A percentile compares a stretch with the other conserved stretches of the same genome.
phyloP scores from a whole-genome alignment of 2,329 filamentous ascomycete species.

The Drechslerella stenobrocha region DNA sequence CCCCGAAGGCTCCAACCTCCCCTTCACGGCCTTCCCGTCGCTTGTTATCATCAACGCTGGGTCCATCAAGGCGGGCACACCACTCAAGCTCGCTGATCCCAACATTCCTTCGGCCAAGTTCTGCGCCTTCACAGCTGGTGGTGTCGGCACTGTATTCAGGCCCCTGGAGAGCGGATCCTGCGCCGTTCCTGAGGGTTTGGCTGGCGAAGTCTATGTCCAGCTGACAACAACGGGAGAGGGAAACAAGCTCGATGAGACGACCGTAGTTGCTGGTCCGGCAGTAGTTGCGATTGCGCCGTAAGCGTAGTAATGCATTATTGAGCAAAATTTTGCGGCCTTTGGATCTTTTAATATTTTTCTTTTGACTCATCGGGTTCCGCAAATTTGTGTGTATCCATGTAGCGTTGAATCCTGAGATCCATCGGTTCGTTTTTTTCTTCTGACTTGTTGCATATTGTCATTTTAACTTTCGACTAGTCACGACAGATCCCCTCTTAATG shows the following conservation, averaged over 20 bases:
- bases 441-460: background rate
- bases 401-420: background rate
- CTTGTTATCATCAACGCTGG: slow-evolving; percentile 54
- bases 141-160: slow-evolving; percentile 65
- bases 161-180: slow-evolving; percentile 64
- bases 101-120: slow-evolving; percentile 55
- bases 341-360: slow-evolving; percentile 8
- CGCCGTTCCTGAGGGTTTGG: slow-evolving; percentile 65
- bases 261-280: slow-evolving; percentile 61
- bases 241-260: slow-evolving; percentile 63
- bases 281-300: slow-evolving; percentile 21
- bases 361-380: slow-evolving; percentile 2
- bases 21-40: slow-evolving; percentile 66
- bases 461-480: background rate
- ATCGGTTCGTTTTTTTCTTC: background rate
- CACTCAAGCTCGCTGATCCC: slow-evolving; percentile 61
- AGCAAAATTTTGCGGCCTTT: slow-evolving; percentile 3
- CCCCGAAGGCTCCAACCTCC: slow-evolving; percentile 67
- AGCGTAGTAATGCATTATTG: background rate
- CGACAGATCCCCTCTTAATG: background rate
- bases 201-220: slow-evolving; percentile 69
- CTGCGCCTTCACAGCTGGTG: slow-evolving; percentile 55
- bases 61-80: slow-evolving; percentile 49
- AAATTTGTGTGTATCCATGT: slow-evolving; percentile 2
- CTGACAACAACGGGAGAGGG: slow-evolving; percentile 63